Conservation (phyloP, 1,284 basidiomycete species). For the Cutaneotrichosporon dermatis region DNA sequence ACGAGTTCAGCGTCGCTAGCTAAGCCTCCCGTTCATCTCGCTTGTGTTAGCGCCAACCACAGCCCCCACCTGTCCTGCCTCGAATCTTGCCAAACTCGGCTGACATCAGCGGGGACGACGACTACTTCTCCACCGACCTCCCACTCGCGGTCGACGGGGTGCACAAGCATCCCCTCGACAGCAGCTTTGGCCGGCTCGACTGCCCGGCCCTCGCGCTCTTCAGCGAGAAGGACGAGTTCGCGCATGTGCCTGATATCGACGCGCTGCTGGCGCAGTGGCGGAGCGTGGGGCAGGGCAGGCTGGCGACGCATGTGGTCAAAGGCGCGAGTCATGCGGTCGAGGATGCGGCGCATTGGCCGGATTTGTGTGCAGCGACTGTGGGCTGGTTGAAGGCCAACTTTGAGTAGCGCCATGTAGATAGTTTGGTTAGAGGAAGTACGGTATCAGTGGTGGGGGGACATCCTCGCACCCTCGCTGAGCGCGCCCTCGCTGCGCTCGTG, state of each 20-base stretch:
- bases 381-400: constrained; percentile 27
- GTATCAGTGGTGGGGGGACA: too few species aligned
- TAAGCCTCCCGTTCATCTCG: too few species aligned
- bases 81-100: not conserved
- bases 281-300: constrained; percentile 22
- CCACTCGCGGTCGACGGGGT: constrained; percentile 24
- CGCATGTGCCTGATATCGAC: constrained; percentile 11
- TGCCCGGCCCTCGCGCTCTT: constrained; percentile 40
- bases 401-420: not conserved
- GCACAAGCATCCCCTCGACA: constrained; percentile 38
- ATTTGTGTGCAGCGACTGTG: constrained; percentile 28
- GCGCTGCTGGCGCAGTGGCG: constrained; percentile 32
- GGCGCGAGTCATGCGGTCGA: constrained; percentile 43
- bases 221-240: constrained; percentile 41
- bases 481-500: too few species aligned
- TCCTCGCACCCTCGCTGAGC: too few species aligned
- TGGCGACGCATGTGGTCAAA: constrained; percentile 27
- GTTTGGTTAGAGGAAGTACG: not conserved
- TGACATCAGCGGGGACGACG: constrained; percentile 46
- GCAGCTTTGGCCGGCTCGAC: constrained; percentile 40
- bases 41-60: too few species aligned
- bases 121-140: constrained; percentile 47
- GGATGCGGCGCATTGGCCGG: constrained; percentile 26
- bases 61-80: not conserved
- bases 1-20: too few species aligned